Evolutionary conservation across 306 rosid species (phyloP), one percentile per base, ranked within the genome.

Genomic region (Sicyos baderoa): DNA sequence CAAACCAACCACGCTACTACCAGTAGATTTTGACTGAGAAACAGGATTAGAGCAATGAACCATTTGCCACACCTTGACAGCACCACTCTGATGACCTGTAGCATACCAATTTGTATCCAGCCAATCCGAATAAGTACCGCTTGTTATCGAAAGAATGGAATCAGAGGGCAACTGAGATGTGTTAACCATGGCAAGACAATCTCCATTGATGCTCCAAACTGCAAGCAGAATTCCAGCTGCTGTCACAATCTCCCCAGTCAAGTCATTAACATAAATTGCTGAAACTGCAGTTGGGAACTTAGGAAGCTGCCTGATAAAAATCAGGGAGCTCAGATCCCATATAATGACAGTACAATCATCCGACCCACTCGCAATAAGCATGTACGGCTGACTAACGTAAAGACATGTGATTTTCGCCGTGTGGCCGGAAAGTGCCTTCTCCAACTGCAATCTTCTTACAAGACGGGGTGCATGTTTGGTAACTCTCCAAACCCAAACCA

Each of bases 71-170:
- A 94, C 96, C 85, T 94, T 94, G 65, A 94, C 85, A 21, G 99
- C 88, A 71, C 99, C 99, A 76, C 99, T 94, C 89, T 94, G 99
- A 84, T 94, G 99, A 73, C 99, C 99, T 9, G 97, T 94, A 72
- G 85, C 99, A 73, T 84, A 90, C 99, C 99, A 94, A 80, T 85
- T 94, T 5, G 89, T 87, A 72, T 90, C 96, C 80, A 72, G 83
- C 99, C 99, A 94, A 85, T 94, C 99, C 50, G 96, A 90, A 78
- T 72, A 76, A 42, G 90, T 81, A 82, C 96, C 79, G 70, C 90
- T 90, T 32, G 99, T 84, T 74, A 90, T 91, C 0, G 91, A 90
- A 67, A 90, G 96, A 82, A 94, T 90, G 68, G 88, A 90, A 82
- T 94, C 99, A 19, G 97, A 94, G 68, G 99, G 99, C 74, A 94